Base-by-base conservation (phyloP, 176 grass and related monocot genomes). In the Echinochloa phyllopogon region DNA sequence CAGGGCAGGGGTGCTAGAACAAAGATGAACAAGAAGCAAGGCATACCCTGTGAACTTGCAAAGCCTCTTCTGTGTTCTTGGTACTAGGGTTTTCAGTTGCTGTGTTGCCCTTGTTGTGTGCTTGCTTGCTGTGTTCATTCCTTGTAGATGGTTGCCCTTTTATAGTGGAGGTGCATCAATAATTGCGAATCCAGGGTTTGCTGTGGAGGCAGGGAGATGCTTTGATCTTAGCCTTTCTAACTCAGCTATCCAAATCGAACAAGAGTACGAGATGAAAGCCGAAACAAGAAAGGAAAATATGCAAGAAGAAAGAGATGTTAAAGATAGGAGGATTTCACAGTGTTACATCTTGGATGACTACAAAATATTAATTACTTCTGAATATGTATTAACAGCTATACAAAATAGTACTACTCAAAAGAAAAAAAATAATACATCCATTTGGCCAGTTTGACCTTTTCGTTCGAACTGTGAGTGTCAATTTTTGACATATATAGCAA, bases 81-180 rank as follows among this genome's bases (percentile, higher is more conserved):
- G 68, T 79, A 79, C 50, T 60, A 74, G 68, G 80, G 59, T 78
- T 79, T 78, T 90, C 60, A 69, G 89, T 69, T 79, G 43, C 10
- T 87, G 66, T 73, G 57, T 73, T 73, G 57, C 59, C 79, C 88
- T 90, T 86, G 78, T 64, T 89, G 64, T 86, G 65, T 78, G 64
- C 78, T 82, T 72, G 64, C 74, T 88, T 78, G 68, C 48, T 84
- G 81, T 76, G 43, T 56, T 69, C 61, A 80, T 87, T 91, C 86
- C 76, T 80, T 87, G 81, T 55, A 75, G 75, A 38, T 80, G 81
- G 81, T 21, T 82, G 65, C 23, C 84, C 13, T 94, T 94, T 92
- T 94, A 94, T 94, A 94, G 83, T 87, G 75, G 84, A 82, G 70
- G 51, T 11, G 23, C 72, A 78, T 87, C 92, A 92, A 92, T 92